Conservation (phyloP, 1,139 yeast genomes). For the Nadsonia starkeyi-henricii region DNA sequence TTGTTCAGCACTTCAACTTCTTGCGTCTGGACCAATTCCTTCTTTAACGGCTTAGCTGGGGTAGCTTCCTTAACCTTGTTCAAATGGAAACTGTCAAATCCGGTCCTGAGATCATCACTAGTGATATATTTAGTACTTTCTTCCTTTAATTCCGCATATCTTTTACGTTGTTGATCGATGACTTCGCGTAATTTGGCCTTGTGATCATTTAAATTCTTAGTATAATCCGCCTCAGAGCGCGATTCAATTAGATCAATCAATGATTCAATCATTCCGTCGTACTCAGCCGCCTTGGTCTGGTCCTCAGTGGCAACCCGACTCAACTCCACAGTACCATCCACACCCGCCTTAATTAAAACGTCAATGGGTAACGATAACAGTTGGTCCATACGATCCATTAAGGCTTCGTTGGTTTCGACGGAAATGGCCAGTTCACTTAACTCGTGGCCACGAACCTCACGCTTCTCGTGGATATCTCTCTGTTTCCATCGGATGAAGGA, state of each 20-base stretch:
- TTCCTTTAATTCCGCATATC: constrained; percentile 49
- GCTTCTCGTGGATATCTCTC: constrained; percentile 89
- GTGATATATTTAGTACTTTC: constrained; percentile 69
- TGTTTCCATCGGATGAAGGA: constrained; percentile 96
- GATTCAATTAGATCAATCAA: constrained; percentile 6
- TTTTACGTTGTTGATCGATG: constrained; percentile 46
- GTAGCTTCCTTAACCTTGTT: constrained; percentile 35
- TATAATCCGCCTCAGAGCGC: constrained; percentile 13
- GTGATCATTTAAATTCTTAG: constrained; percentile 22
- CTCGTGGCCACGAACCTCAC: constrained; percentile 65
- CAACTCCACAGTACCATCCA: constrained; percentile 25
- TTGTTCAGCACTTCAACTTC: constrained; percentile 19
- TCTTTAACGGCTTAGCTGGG: constrained; percentile 9
- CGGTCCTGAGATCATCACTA: constrained; percentile 87
- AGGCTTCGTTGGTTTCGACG: constrained; percentile 57
- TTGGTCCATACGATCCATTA: constrained; percentile 59
- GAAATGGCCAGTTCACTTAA: constrained; percentile 65
- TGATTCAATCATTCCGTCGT: constrained; percentile 13
- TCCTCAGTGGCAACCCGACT: constrained; percentile 31
- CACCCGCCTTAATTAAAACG: constrained; percentile 31
- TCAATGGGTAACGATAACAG: constrained; percentile 29
- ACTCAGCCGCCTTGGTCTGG: constrained; percentile 20
- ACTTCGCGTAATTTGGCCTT: constrained; percentile 23
- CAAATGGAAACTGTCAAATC: constrained; percentile 74
- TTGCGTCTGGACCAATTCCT: constrained; percentile 7